phyloP scores from a whole-genome alignment of 768 basidiomycete species.

The Kwoniella sp. region DNA sequence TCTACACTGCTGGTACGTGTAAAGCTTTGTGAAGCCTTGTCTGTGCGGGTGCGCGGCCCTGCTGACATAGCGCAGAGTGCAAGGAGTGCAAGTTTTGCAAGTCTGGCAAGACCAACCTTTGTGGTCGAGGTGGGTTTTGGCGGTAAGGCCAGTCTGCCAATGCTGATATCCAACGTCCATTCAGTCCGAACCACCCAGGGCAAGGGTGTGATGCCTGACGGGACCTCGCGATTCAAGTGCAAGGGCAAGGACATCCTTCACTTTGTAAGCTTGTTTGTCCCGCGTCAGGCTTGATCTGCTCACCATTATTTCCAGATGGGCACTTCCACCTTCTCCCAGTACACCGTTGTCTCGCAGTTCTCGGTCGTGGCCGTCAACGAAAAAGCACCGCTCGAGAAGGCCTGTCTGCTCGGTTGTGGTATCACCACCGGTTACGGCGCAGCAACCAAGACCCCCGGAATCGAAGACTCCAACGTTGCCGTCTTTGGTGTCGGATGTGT shows the following conservation, averaged over 20 bases:
- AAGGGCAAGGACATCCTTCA: slow-evolving; percentile 83
- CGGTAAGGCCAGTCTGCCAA: neutral
- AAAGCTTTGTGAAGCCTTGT: neutral
- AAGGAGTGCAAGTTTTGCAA: slow-evolving; percentile 96
- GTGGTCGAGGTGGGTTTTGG: slow-evolving; percentile 66
- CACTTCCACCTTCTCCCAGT: slow-evolving; percentile 98
- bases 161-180: slow-evolving; percentile 4
- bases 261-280: slow-evolving; percentile 62
- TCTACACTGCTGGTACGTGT: slow-evolving; percentile 80
- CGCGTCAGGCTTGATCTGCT: too few relatives aligned
- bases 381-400: slow-evolving; percentile 84
- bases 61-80: slow-evolving; percentile 32
- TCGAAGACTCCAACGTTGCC: slow-evolving; percentile 73
- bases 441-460: slow-evolving; percentile 79
- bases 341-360: slow-evolving; percentile 95
- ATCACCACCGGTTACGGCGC: slow-evolving; percentile 99
- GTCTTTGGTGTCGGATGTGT: slow-evolving; percentile 95
- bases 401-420: slow-evolving; percentile 87
- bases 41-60: too few relatives aligned
- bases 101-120: slow-evolving; percentile 87
- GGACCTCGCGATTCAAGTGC: slow-evolving; percentile 77
- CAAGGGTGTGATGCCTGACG: slow-evolving; percentile 90
- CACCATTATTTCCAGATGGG: slow-evolving; percentile 91
- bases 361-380: slow-evolving; percentile 87
- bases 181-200: slow-evolving; percentile 81